A percentile compares a stretch with the other conserved stretches of the same genome.
phyloP scores from a whole-genome alignment of 148 eudicot species.

The Bassia scoparia region DNA sequence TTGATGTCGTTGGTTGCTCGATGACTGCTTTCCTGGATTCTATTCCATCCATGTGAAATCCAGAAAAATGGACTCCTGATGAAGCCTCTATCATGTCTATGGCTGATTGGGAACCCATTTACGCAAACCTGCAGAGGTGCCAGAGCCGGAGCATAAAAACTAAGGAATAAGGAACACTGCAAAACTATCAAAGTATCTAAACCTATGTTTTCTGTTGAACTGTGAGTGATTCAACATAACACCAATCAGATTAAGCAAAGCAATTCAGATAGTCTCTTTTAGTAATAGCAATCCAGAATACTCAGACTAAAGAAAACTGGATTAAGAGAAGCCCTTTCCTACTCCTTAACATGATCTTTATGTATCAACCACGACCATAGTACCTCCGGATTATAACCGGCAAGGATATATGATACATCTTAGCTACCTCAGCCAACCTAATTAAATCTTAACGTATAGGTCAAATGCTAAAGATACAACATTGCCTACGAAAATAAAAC shows the following conservation, averaged over 20 bases:
- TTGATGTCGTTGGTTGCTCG: constrained; percentile 60
- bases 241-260: background rate
- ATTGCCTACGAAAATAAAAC: background rate
- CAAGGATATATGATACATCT: background rate
- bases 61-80: constrained; percentile 89
- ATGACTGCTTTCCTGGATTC: constrained; percentile 43
- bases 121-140: constrained; percentile 24
- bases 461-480: background rate
- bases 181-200: background rate
- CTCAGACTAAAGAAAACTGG: background rate
- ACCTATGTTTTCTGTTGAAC: background rate
- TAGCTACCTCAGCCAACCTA: background rate
- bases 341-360: background rate
- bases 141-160: background rate
- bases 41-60: constrained; percentile 72
- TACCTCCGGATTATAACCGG: background rate
- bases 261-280: background rate
- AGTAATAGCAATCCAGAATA: background rate
- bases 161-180: background rate
- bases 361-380: background rate
- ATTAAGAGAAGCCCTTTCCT: background rate
- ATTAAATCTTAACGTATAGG: background rate
- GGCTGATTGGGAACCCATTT: constrained; percentile 75
- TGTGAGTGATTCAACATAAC: background rate
- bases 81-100: constrained; percentile 76